Conservation (phyloP, 192 early-diverging fungal genomes). For the Allomyces javanicus region DNA sequence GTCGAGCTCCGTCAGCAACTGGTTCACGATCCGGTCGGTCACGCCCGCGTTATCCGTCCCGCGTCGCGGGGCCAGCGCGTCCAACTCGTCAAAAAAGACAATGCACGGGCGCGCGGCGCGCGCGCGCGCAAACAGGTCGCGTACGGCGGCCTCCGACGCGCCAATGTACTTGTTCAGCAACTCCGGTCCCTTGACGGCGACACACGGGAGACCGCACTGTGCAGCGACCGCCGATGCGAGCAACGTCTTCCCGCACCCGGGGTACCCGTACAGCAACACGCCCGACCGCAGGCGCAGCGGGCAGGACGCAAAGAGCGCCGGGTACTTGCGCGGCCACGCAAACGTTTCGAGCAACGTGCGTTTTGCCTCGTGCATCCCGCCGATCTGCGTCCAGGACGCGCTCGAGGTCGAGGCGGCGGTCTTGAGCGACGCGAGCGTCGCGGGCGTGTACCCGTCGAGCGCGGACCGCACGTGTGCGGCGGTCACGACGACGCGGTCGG, state of each 20-base stretch:
- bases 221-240: constrained; percentile 86
- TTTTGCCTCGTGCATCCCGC: constrained; percentile 52
- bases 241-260: constrained; percentile 97
- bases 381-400: constrained; percentile 1
- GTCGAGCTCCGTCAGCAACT: constrained; percentile 96
- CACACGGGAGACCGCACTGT: constrained; percentile 93
- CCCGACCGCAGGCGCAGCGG: constrained; percentile 79
- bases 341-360: constrained; percentile 71
- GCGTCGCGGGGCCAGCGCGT: constrained; percentile 83
- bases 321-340: constrained; percentile 88
- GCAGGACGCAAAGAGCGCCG: constrained; percentile 69
- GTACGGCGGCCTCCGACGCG: constrained; percentile 80
- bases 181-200: constrained; percentile 92
- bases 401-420: neutral
- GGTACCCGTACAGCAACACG: constrained; percentile 83
- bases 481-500: neutral
- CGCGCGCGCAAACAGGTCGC: constrained; percentile 87
- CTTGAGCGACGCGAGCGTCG: neutral
- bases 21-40: constrained; percentile 95
- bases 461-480: neutral
- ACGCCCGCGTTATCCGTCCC: constrained; percentile 98
- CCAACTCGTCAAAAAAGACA: constrained; percentile 97
- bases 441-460: neutral
- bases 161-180: constrained; percentile 98
- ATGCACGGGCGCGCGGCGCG: constrained; percentile 84